A percentile compares a stretch with the other conserved stretches of the same genome.
Evolutionary conservation across 371 early-diverging fungal genomes (phyloP).

Genomic region (Rhizomucor pusillus): DNA sequence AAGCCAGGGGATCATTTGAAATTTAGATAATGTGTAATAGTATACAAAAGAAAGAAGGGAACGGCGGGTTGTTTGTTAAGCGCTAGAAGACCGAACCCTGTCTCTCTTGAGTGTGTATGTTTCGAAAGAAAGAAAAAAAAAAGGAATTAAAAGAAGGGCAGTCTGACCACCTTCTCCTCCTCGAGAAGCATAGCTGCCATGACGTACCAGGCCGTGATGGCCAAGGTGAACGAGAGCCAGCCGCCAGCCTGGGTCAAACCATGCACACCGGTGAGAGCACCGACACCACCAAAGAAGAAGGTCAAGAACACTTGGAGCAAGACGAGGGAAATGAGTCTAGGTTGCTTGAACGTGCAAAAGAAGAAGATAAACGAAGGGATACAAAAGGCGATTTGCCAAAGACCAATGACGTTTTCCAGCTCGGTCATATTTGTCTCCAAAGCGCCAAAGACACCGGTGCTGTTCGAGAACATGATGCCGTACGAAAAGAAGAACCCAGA

Average conservation of each 20-base stretch:
- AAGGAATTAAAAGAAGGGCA: conserved; percentile 17
- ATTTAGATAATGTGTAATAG: too few species aligned
- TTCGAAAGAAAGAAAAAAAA: too few species aligned
- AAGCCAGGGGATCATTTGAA: too few species aligned
- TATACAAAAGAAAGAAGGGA: too few species aligned
- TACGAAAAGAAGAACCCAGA: conserved; percentile 36
- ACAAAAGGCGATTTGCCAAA: conserved; percentile 23
- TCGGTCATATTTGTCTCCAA: conserved; percentile 12
- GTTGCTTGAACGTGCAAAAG: conserved; percentile 27
- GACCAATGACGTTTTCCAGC: conserved; percentile 14
- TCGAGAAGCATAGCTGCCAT: conserved; percentile 17
- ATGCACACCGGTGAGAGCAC: conserved; percentile 16
- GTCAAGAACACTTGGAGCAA: conserved; percentile 22
- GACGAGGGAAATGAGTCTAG: conserved; percentile 21
- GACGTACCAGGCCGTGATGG: conserved; percentile 25
- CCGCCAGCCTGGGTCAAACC: conserved; percentile 22
- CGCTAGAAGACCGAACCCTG: too few species aligned
- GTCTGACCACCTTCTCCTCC: conserved; percentile 19
- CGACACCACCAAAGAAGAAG: conserved; percentile 21
- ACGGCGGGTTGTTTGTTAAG: too few species aligned
- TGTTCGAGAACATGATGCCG: conserved; percentile 26
- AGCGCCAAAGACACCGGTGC: conserved; percentile 19
- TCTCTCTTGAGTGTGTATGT: too few species aligned
- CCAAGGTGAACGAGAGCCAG: conserved; percentile 26
- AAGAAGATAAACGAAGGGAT: conserved; percentile 27